Evolutionary conservation across 2,329 filamentous ascomycete genomes (phyloP).

Genomic region (Hymenotorrendiella dingleyae): DNA sequence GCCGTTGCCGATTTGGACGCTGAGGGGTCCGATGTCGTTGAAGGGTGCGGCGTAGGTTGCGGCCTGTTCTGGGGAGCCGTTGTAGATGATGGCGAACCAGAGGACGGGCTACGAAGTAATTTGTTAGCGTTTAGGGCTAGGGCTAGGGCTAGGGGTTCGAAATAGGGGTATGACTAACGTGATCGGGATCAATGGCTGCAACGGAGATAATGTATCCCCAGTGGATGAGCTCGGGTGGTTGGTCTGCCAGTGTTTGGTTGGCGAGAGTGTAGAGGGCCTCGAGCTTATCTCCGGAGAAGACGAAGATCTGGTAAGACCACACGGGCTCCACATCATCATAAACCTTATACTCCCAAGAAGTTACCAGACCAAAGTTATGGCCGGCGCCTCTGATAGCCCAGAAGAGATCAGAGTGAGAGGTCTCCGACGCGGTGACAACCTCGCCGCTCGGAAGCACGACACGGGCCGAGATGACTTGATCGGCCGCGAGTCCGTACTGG

Average conservation of each 20-base stretch:
- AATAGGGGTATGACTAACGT: constrained; percentile 29
- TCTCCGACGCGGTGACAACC: constrained; percentile 35
- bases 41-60: constrained; percentile 38
- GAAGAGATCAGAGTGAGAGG: constrained; percentile 43
- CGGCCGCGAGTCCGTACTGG: constrained; percentile 44
- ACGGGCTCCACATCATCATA: constrained; percentile 36
- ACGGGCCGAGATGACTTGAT: constrained; percentile 43
- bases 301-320: constrained; percentile 38
- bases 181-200: constrained; percentile 35
- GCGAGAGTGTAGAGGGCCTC: constrained; percentile 41
- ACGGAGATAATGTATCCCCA: constrained; percentile 44
- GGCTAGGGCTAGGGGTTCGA: background rate
- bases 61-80: constrained; percentile 38
- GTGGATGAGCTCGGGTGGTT: constrained; percentile 39
- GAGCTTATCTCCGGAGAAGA: constrained; percentile 43
- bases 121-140: too few relatives aligned
- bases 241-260: constrained; percentile 41
- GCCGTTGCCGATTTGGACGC: constrained; percentile 30
- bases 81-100: constrained; percentile 37
- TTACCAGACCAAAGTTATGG: constrained; percentile 54
- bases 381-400: constrained; percentile 53
- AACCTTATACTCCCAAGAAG: constrained; percentile 40
- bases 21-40: constrained; percentile 35
- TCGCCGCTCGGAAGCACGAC: constrained; percentile 44
- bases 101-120: constrained; percentile 33